Evolutionary conservation across 2,329 filamentous ascomycete genomes (phyloP).

Genomic region (Pestalotiopsis sp.): DNA sequence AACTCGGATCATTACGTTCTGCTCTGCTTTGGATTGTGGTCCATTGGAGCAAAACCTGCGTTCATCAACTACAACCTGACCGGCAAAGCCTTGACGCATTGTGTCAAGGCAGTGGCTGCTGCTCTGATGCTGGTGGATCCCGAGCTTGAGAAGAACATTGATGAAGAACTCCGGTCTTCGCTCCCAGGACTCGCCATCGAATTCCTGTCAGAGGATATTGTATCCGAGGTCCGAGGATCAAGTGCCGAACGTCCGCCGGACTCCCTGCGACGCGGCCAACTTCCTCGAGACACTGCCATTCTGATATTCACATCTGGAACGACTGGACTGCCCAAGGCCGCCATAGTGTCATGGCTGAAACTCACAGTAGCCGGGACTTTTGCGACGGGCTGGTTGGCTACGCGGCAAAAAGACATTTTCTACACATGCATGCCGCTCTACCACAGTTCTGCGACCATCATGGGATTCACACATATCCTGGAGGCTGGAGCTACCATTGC

Average conservation of each 20-base stretch:
- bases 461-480: slow-evolving; percentile 68
- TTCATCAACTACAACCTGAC: slow-evolving; percentile 88
- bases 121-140: slow-evolving; percentile 72
- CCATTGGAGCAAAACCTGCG: slow-evolving; percentile 79
- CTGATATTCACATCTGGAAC: slow-evolving; percentile 88
- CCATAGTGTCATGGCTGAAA: slow-evolving; percentile 76
- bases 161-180: slow-evolving; percentile 57
- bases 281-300: slow-evolving; percentile 62
- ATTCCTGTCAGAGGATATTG: slow-evolving; percentile 60
- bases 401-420: slow-evolving; percentile 68
- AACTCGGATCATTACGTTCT: slow-evolving; percentile 82
- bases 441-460: slow-evolving; percentile 75
- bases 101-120: slow-evolving; percentile 68
- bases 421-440: slow-evolving; percentile 93
- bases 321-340: slow-evolving; percentile 81
- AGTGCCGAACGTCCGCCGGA: slow-evolving; percentile 61
- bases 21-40: slow-evolving; percentile 77
- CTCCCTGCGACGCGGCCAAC: slow-evolving; percentile 52
- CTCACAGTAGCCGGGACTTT: slow-evolving; percentile 56
- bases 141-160: slow-evolving; percentile 55
- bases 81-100: slow-evolving; percentile 73
- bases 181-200: slow-evolving; percentile 59
- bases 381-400: slow-evolving; percentile 55
- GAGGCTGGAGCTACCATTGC: slow-evolving; percentile 66
- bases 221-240: slow-evolving; percentile 54